A percentile compares a stretch with the other conserved stretches of the same genome.
These are phyloP conservation scores for Coniochaeta sp. DNA, from an alignment of 2,329 filamentous ascomycete species.

Conservation along the genomic window DNA sequence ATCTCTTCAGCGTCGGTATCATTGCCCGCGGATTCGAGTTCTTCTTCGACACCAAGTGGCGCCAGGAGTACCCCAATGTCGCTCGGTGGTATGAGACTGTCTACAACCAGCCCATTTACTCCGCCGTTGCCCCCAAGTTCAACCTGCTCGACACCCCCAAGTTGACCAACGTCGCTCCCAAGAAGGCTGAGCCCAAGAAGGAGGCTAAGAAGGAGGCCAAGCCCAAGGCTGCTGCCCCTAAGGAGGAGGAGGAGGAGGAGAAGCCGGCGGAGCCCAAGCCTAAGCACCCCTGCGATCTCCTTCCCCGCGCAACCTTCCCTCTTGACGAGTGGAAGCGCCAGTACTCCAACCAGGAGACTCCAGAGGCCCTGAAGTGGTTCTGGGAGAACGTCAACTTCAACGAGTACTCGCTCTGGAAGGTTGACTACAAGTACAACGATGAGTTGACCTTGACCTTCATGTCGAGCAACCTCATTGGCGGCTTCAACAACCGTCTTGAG, in stretches of 20 bases:
- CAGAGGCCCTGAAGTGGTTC: constrained; percentile 89
- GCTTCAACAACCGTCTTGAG: constrained; percentile 97
- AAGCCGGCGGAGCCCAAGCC: constrained; percentile 63
- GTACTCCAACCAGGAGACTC: constrained; percentile 93
- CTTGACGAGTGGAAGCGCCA: constrained; percentile 98
- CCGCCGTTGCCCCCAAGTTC: constrained; percentile 66
- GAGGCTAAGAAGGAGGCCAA: constrained; percentile 36
- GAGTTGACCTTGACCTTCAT: constrained; percentile 98
- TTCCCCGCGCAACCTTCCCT: constrained; percentile 70
- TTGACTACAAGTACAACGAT: constrained; percentile 98
- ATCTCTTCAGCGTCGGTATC: constrained; percentile 76
- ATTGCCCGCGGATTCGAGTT: constrained; percentile 83
- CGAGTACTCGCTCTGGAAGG: constrained; percentile 92
- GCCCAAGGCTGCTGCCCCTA: constrained; percentile 26
- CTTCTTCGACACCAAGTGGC: constrained; percentile 90
- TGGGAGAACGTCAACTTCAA: constrained; percentile 93
- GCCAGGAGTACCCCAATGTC: constrained; percentile 72
- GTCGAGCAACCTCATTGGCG: constrained; percentile 96
- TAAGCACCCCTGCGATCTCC: constrained; percentile 90
- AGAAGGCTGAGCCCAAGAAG: constrained; percentile 70
- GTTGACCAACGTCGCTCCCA: constrained; percentile 59
- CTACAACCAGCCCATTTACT: constrained; percentile 87
- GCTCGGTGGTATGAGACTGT: constrained; percentile 94
- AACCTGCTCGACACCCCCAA: constrained; percentile 78
- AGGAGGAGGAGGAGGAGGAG: constrained; percentile 40